Conservation (phyloP, 179 eudicot species). For the Carnegiea gigantea region DNA sequence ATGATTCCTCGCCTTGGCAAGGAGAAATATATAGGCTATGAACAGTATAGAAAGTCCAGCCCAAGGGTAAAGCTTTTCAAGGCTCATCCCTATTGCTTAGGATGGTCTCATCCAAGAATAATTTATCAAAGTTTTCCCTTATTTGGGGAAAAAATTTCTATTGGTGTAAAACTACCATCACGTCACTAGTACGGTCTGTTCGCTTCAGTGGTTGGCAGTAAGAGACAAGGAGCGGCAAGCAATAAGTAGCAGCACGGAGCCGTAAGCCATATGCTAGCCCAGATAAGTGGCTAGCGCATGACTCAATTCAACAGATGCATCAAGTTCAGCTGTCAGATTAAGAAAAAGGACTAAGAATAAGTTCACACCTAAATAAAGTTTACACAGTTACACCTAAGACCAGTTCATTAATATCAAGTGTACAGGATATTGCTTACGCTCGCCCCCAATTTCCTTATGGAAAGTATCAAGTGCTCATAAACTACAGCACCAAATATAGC, state of each 20-base stretch:
- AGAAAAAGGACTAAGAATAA: neutral
- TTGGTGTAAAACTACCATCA: neutral
- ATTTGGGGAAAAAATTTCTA: no score
- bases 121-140: no score
- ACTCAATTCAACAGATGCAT: neutral
- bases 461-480: neutral
- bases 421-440: neutral
- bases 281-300: neutral
- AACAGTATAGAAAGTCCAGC: neutral
- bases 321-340: neutral
- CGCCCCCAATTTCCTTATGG: neutral
- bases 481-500: constrained; percentile 15
- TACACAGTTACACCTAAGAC: neutral
- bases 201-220: no score
- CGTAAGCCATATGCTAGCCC: no score
- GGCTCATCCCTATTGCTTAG: no score
- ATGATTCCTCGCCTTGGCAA: neutral
- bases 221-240: no score
- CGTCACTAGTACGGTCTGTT: no score
- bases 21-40: neutral
- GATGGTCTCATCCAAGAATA: no score
- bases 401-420: neutral
- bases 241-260: no score
- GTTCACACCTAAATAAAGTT: neutral
- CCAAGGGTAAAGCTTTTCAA: neutral